These are phyloP conservation scores for Geotrichum klebahnii DNA, from an alignment of 1,139 yeast genomes.

Conservation along the genomic window DNA sequence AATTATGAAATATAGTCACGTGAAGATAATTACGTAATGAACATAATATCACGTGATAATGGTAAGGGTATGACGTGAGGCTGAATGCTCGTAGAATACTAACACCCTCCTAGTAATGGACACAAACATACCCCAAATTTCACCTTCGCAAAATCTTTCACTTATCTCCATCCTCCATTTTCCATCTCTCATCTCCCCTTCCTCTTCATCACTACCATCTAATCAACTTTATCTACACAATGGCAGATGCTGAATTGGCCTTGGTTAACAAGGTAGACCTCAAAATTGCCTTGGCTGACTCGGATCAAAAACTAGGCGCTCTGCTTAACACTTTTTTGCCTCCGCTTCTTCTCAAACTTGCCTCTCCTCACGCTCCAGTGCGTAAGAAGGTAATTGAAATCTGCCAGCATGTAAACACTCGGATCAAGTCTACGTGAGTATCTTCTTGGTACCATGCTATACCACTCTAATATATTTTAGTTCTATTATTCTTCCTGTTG, in stretches of 20 bases:
- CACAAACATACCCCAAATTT: background rate
- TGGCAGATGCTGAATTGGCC: slow-evolving; percentile 37
- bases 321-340: slow-evolving; percentile 61
- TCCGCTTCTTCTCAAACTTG: slow-evolving; percentile 73
- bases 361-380: slow-evolving; percentile 67
- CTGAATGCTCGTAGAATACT: too few species aligned
- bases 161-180: background rate
- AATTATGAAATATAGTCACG: too few species aligned
- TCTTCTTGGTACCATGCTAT: background rate
- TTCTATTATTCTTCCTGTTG: slow-evolving; percentile 50
- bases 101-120: too few species aligned
- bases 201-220: background rate
- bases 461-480: slow-evolving; percentile 5
- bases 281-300: slow-evolving; percentile 70
- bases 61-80: too few species aligned
- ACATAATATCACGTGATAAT: too few species aligned
- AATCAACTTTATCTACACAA: slow-evolving; percentile 2
- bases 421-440: slow-evolving; percentile 53
- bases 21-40: too few species aligned
- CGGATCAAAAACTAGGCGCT: slow-evolving; percentile 60
- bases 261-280: slow-evolving; percentile 59
- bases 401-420: slow-evolving; percentile 61
- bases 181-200: slow-evolving; percentile 4
- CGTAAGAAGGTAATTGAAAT: slow-evolving; percentile 64
- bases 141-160: background rate